These are phyloP conservation scores for Taxillus chinensis DNA, from an alignment of 164 flowering plant genomes.

Conservation along the genomic window DNA sequence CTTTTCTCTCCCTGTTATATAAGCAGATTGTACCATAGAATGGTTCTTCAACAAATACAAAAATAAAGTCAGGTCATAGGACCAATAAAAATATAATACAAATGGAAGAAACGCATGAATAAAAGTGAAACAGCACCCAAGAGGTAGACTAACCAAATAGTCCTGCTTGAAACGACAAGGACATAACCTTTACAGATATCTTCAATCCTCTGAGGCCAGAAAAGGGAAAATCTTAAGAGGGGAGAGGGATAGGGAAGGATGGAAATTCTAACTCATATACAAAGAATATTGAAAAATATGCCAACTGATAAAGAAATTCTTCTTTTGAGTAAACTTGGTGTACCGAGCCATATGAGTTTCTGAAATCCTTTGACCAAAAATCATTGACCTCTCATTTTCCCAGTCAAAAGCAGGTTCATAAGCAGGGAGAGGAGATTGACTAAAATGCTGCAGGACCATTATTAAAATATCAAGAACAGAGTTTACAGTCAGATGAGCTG, in stretches of 20 bases:
- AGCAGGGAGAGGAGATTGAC: constrained; percentile 84
- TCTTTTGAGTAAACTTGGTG: constrained; percentile 31
- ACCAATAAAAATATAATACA: constrained; percentile 1
- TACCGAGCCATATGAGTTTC: constrained; percentile 46
- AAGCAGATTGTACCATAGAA: constrained; percentile 92
- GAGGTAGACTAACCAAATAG: constrained; percentile 57
- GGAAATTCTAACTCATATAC: too few relatives aligned
- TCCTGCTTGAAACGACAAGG: constrained; percentile 87
- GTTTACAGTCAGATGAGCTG: too few relatives aligned
- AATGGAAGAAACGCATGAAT: neutral
- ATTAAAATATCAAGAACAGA: neutral
- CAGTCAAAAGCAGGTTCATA: constrained; percentile 99
- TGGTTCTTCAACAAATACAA: constrained; percentile 61
- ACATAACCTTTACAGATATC: constrained; percentile 83
- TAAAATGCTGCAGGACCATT: constrained; percentile 57
- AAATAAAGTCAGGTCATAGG: constrained; percentile 6
- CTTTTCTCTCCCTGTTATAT: constrained; percentile 87
- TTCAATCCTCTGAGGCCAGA: constrained; percentile 58
- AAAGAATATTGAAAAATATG: too few relatives aligned
- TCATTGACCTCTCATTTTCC: constrained; percentile 88
- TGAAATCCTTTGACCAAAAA: constrained; percentile 83
- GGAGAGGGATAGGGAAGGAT: too few relatives aligned
- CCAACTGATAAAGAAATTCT: neutral
- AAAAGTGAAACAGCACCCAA: neutral
- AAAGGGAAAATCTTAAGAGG: too few relatives aligned